phyloP scores from a whole-genome alignment of 805 yeast species.

The Starmera dryadoides region DNA sequence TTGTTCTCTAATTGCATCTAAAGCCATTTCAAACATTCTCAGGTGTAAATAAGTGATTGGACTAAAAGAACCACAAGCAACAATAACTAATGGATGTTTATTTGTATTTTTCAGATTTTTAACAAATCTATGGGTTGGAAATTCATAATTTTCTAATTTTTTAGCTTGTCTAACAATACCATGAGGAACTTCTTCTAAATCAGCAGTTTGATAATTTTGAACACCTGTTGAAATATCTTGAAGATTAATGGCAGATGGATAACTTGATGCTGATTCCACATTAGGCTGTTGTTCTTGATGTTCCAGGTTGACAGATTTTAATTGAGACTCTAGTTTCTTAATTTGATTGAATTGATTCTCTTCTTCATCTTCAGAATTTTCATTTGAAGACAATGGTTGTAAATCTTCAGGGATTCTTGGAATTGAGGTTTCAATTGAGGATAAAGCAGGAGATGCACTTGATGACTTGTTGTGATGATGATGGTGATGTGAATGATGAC shows the following conservation, averaged over 20 bases:
- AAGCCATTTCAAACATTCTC: conserved; percentile 98
- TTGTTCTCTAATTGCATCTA: conserved; percentile 85
- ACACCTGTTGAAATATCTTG: conserved; percentile 7
- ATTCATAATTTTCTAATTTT: conserved; percentile 56
- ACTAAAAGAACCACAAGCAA: conserved; percentile 95
- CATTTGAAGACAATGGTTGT: conserved; percentile 42
- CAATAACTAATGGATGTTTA: conserved; percentile 86
- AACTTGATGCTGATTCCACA: too few relatives aligned
- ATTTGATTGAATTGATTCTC: conserved; percentile 8
- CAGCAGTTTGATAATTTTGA: conserved; percentile 67
- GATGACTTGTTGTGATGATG: conserved; percentile 6
- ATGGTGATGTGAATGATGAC: conserved; percentile 14
- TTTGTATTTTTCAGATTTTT: conserved; percentile 60
- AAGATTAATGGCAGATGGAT: too few relatives aligned
- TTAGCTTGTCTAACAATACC: conserved; percentile 88
- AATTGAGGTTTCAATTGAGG: conserved; percentile 24
- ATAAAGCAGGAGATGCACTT: conserved; percentile 8
- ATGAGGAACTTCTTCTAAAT: conserved; percentile 93
- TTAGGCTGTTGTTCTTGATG: too few relatives aligned
- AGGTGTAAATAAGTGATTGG: conserved; percentile 93
- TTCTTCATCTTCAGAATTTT: conserved; percentile 25
- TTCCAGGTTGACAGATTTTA: too few relatives aligned
- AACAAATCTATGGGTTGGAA: conserved; percentile 84
- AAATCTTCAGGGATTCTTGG: conserved; percentile 54
- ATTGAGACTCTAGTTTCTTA: too few relatives aligned